A percentile compares a stretch with the other conserved stretches of the same genome.
phyloP scores from a whole-genome alignment of 345 rosid species.

The Salix brachista region DNA sequence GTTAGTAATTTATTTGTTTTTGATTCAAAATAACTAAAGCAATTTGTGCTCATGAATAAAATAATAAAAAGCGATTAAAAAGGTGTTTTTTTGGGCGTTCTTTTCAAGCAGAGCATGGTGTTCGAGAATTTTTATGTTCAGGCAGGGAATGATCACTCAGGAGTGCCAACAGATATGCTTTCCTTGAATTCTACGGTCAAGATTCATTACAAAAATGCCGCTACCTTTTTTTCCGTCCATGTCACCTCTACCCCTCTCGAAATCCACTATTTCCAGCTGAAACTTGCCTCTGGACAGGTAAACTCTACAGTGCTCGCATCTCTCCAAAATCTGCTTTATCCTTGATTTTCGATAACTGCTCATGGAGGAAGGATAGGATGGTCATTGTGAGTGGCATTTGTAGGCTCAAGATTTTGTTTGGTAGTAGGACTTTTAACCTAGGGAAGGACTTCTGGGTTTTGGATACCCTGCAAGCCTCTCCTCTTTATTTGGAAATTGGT shows the following conservation, averaged over 20 bases:
- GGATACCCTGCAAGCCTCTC: no score
- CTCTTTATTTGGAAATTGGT: background rate
- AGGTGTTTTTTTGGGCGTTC: background rate
- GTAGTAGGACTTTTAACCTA: background rate
- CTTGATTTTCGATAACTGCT: background rate
- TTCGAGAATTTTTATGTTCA: conserved; percentile 78
- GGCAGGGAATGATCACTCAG: conserved; percentile 78
- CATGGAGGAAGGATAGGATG: background rate
- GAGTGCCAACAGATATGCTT: conserved; percentile 93
- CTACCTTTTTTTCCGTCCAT: conserved; percentile 85
- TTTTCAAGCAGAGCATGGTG: conserved; percentile 55
- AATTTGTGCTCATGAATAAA: background rate
- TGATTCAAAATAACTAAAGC: background rate
- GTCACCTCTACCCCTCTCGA: conserved; percentile 74
- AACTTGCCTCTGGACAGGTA: conserved; percentile 79
- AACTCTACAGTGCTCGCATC: background rate
- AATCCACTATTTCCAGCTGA: conserved; percentile 72
- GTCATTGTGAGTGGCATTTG: background rate
- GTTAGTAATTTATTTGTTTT: background rate
- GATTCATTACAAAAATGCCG: conserved; percentile 75
- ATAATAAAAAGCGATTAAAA: background rate
- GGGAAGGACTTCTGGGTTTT: background rate
- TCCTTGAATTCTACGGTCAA: conserved; percentile 84
- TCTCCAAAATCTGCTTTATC: background rate
- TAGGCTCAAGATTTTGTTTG: background rate